These are phyloP conservation scores for Hortaea sp. DNA, from an alignment of 2,329 filamentous ascomycete genomes.

Conservation along the genomic window DNA sequence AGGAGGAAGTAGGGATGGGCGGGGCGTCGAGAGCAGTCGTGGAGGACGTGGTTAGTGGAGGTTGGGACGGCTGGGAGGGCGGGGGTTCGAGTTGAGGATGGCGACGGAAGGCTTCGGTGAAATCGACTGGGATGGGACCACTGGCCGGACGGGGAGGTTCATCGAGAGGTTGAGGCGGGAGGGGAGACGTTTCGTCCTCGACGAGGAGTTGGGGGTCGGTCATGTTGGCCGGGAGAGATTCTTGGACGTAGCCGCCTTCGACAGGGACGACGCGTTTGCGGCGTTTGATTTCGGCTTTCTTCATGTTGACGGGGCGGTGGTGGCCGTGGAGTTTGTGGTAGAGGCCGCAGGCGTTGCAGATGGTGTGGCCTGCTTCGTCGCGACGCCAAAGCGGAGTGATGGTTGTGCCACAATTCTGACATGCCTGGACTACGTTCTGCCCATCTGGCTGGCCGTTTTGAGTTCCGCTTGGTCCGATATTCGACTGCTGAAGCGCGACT, in stretches of 20 bases:
- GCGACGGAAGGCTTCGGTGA: conserved; percentile 22
- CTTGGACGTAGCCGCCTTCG: conserved; percentile 19
- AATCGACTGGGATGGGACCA: conserved; percentile 27
- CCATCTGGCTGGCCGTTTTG: conserved; percentile 4
- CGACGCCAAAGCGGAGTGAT: conserved; percentile 93
- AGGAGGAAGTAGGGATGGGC: conserved; percentile 7
- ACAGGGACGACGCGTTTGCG: conserved; percentile 89
- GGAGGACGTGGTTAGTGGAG: too few species aligned
- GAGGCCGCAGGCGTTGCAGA: conserved; percentile 94
- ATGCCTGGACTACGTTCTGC: conserved; percentile 66
- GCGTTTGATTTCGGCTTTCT: conserved; percentile 93
- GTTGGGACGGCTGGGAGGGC: too few species aligned
- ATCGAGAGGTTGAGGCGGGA: neutral
- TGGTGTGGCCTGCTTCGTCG: conserved; percentile 89
- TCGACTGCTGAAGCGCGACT: conserved; percentile 44
- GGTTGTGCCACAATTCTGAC: conserved; percentile 93
- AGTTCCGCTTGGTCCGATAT: conserved; percentile 3
- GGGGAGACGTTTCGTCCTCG: neutral
- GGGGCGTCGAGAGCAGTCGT: too few species aligned
- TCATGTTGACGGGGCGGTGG: conserved; percentile 95
- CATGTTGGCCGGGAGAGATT: neutral
- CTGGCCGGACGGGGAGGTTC: neutral
- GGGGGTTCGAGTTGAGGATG: conserved; percentile 3
- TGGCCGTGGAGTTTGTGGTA: conserved; percentile 95
- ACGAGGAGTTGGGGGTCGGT: neutral